These are phyloP conservation scores for Quercus phellos DNA, from an alignment of 331 rosid genomes.

Conservation along the genomic window DNA sequence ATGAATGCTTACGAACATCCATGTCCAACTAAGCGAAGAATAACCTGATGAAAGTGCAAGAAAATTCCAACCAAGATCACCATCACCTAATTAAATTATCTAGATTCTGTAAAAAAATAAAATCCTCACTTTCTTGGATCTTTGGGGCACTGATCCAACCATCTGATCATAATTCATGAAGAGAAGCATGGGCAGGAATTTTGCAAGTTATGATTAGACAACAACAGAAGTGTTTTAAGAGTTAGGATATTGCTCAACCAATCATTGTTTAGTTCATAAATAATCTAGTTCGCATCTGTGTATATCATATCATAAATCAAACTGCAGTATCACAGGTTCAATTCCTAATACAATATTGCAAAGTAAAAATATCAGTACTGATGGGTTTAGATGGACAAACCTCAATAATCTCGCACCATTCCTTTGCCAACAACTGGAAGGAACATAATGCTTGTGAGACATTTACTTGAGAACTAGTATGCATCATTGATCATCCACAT, in stretches of 20 bases:
- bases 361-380: conserved; percentile 10
- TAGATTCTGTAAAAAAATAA: conserved; percentile 31
- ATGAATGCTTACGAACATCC: neutral
- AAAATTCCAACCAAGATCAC: conserved; percentile 30
- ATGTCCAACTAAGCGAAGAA: neutral
- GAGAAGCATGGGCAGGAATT: conserved; percentile 38
- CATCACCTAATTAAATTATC: conserved; percentile 26
- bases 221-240: conserved; percentile 22
- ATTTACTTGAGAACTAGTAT: neutral
- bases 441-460: conserved; percentile 37
- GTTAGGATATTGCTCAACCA: conserved; percentile 29
- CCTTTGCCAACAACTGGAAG: conserved; percentile 67
- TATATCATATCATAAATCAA: conserved; percentile 13
- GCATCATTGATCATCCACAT: neutral
- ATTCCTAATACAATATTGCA: conserved; percentile 16
- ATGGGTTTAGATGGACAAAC: conserved; percentile 41
- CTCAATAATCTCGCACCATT: conserved; percentile 68
- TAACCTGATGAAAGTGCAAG: neutral
- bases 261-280: conserved; percentile 26
- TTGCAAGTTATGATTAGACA: conserved; percentile 46
- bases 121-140: conserved; percentile 45
- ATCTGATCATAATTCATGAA: conserved; percentile 49
- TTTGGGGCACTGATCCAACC: conserved; percentile 41
- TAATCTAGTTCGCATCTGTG: conserved; percentile 20
- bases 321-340: conserved; percentile 24